Percentiles rank a stretch among this genome's conserved stretches.
These are phyloP conservation scores for Recurvomyces mirabilis DNA, from an alignment of 495 filamentous ascomycete genomes.

Conservation along the genomic window DNA sequence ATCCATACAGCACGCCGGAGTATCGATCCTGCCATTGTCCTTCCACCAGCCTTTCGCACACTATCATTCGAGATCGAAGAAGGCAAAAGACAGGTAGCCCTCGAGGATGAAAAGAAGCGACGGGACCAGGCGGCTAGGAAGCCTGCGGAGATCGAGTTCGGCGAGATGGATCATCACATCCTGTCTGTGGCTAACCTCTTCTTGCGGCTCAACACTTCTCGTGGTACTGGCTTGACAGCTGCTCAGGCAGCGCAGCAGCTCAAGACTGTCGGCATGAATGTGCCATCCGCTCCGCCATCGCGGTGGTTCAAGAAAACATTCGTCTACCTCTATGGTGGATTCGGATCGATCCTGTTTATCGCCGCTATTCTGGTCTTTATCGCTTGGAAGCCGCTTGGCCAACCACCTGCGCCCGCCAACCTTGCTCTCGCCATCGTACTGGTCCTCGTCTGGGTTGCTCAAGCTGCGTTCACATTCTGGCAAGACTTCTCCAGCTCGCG, in stretches of 20 bases:
- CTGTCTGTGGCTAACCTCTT: constrained; percentile 43
- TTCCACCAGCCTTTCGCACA: constrained; percentile 15
- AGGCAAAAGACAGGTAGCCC: constrained; percentile 30
- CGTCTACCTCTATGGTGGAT: constrained; percentile 61
- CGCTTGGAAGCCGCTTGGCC: constrained; percentile 56
- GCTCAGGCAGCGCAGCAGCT: constrained; percentile 39
- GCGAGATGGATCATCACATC: constrained; percentile 44
- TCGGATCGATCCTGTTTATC: constrained; percentile 52
- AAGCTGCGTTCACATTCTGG: constrained; percentile 47
- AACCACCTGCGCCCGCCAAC: constrained; percentile 54
- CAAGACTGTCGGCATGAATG: constrained; percentile 50
- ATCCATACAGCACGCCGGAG: constrained; percentile 4
- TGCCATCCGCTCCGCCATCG: constrained; percentile 46
- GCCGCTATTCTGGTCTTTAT: constrained; percentile 56
- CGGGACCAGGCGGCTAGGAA: constrained; percentile 30
- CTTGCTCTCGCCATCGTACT: constrained; percentile 56
- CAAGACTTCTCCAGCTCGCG: constrained; percentile 29
- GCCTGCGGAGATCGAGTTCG: constrained; percentile 36
- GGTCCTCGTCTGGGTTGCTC: constrained; percentile 51
- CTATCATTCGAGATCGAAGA: constrained; percentile 43
- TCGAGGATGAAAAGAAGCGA: constrained; percentile 27
- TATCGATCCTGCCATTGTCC: constrained; percentile 8
- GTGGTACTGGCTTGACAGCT: constrained; percentile 38
- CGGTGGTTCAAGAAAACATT: constrained; percentile 46
- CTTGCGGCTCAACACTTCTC: constrained; percentile 41